Base-by-base conservation (phyloP, 805 yeast species). In the Kluyveromyces starmeri region DNA sequence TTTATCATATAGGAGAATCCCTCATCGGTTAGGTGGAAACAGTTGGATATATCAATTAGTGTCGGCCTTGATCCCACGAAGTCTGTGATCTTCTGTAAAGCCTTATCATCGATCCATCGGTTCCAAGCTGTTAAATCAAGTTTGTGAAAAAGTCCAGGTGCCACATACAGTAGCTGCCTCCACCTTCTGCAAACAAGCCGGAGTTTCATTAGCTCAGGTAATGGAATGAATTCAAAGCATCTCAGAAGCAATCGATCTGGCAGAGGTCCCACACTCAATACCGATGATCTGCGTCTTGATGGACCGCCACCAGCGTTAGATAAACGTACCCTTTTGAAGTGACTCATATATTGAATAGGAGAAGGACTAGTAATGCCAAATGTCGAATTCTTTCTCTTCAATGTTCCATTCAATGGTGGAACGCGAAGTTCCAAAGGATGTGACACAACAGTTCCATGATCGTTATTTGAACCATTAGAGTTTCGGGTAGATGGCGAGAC, bases 21-120 rank as follows among this genome's bases (percentile, higher is more conserved):
- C 41, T 70, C 78, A 52, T 81, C 88, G 0, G 88, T 78, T 6
- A 82, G 64, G 51, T 82, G 88, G 60, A 75, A 81, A 50, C 92
- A 82, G 51, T 76, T 76, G 15, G 85, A 75, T 12, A 82, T 67
- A 46, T 80, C 71, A 28, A 82, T 73, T 11, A 52, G 39, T 40
- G 62, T 61, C 0, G 86, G 88, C 36, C 86, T 61, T 3, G 81
- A 64, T 2, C 85, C 85, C 11, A 75, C 86, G 54, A 82, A 77
- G 44, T 76, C 73, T 0, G 81, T 73, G 37, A 82, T 77, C 28
- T 69, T 62, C 9, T 67, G 64, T 34, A 81, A 58, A 1, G 74
- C 70, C 6, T 62, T 49, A 53, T 82, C 88, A 45, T 72, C 68
- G 14, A 82, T 63, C 4, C 67, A 55, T 3, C 78, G 73, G 51